Conservation (phyloP, 208 protist species). For the Leishmania tropica region DNA sequence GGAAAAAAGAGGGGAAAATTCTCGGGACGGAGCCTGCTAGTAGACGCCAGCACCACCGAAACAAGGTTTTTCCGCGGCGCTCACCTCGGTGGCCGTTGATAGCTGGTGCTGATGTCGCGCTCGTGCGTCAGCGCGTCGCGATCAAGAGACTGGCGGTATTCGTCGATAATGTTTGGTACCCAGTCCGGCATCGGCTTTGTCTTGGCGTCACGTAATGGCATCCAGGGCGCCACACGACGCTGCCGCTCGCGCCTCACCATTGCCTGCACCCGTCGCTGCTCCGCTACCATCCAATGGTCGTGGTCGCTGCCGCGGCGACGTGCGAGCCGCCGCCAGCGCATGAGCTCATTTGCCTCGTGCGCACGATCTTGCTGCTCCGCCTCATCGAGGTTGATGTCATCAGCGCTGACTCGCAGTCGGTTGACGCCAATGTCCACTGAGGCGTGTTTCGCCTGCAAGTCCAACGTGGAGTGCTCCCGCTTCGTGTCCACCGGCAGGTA, state of each 20-base stretch:
- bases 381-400: slow-evolving; percentile 77
- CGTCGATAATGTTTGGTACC: slow-evolving; percentile 90
- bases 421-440: slow-evolving; percentile 78
- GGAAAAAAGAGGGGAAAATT: neutral
- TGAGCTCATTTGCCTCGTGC: slow-evolving; percentile 62
- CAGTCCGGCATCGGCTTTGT: slow-evolving; percentile 55
- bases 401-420: slow-evolving; percentile 57
- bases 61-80: neutral
- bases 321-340: slow-evolving; percentile 66
- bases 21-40: neutral
- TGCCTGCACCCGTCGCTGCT: slow-evolving; percentile 54
- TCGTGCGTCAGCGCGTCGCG: slow-evolving; percentile 76
- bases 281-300: slow-evolving; percentile 87
- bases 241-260: slow-evolving; percentile 55
- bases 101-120: slow-evolving; percentile 50
- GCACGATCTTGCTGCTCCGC: slow-evolving; percentile 69
- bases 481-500: slow-evolving; percentile 65
- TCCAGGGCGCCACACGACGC: slow-evolving; percentile 51
- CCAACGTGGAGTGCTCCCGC: slow-evolving; percentile 31
- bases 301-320: slow-evolving; percentile 60
- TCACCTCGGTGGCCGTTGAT: slow-evolving; percentile 39
- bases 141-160: slow-evolving; percentile 82
- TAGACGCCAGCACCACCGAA: neutral
- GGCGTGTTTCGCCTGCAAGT: slow-evolving; percentile 52
- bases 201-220: slow-evolving; percentile 13